These are phyloP conservation scores for Termitomyces sp. DNA, from an alignment of 768 basidiomycete genomes.

Conservation along the genomic window DNA sequence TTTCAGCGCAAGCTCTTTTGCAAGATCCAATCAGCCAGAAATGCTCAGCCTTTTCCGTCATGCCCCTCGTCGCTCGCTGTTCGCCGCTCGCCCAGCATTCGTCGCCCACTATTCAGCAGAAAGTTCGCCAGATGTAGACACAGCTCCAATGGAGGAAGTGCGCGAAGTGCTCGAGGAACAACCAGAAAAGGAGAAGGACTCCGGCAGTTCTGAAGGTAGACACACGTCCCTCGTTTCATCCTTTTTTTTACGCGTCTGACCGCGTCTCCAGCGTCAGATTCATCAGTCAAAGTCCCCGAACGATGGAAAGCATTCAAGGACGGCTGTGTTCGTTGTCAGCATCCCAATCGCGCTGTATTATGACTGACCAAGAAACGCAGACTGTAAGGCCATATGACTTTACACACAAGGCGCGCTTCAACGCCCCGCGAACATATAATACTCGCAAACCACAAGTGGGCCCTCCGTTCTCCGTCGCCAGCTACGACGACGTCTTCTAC, in stretches of 20 bases:
- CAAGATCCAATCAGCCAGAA: neutral
- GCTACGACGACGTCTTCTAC: slow-evolving; percentile 60
- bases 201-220: too few species aligned
- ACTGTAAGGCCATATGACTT: slow-evolving; percentile 21
- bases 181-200: too few species aligned
- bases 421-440: slow-evolving; percentile 11
- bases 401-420: slow-evolving; percentile 23
- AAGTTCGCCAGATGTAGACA: neutral
- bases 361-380: slow-evolving; percentile 7
- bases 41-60: slow-evolving; percentile 17
- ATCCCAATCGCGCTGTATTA: neutral
- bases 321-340: slow-evolving; percentile 15
- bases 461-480: slow-evolving; percentile 50
- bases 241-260: neutral
- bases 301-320: slow-evolving; percentile 19
- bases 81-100: slow-evolving; percentile 1
- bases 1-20: neutral
- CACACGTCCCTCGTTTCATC: neutral
- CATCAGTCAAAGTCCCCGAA: too few species aligned
- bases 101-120: slow-evolving; percentile 4
- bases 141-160: neutral
- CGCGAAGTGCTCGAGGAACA: neutral
- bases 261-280: neutral
- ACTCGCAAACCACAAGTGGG: slow-evolving; percentile 40
- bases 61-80: slow-evolving; percentile 2